phyloP scores from a whole-genome alignment of 306 rosid species.

The Fagus crenata region DNA sequence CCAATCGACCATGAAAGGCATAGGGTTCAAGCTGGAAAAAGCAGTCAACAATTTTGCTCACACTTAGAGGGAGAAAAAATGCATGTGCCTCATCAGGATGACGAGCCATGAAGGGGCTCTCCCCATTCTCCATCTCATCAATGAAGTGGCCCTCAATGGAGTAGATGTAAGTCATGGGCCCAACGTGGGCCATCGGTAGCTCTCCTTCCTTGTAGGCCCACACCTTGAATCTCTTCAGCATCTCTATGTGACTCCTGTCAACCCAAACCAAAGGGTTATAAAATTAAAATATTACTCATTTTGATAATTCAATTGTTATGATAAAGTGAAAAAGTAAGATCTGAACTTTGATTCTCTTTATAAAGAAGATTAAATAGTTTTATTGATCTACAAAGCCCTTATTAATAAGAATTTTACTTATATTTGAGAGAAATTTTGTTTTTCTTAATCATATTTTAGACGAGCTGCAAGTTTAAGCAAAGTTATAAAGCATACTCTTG shows the following conservation, averaged over 20 bases:
- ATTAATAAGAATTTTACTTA: too few relatives aligned
- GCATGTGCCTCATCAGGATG: conserved; percentile 67
- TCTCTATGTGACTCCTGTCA: conserved; percentile 72
- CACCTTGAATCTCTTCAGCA: conserved; percentile 69
- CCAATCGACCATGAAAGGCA: conserved; percentile 39
- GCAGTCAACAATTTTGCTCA: conserved; percentile 41
- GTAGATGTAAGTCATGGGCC: conserved; percentile 61
- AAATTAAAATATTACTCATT: too few relatives aligned
- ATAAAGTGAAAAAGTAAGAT: too few relatives aligned
- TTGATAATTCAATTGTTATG: too few relatives aligned
- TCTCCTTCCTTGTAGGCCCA: conserved; percentile 85
- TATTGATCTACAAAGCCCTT: too few relatives aligned
- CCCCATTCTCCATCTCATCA: conserved; percentile 45
- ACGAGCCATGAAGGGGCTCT: conserved; percentile 50
- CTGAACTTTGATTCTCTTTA: too few relatives aligned
- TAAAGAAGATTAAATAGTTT: too few relatives aligned
- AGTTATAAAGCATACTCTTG: too few relatives aligned
- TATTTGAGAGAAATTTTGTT: too few relatives aligned
- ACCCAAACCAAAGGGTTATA: background rate
- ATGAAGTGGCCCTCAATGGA: conserved; percentile 70
- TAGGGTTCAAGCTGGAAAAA: conserved; percentile 47
- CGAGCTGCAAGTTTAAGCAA: too few relatives aligned
- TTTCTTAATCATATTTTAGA: too few relatives aligned
- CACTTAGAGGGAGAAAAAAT: conserved; percentile 59
- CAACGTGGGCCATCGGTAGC: conserved; percentile 52